Evolutionary conservation across 306 rosid species (phyloP).

Genomic region (Trifolium pratense): DNA sequence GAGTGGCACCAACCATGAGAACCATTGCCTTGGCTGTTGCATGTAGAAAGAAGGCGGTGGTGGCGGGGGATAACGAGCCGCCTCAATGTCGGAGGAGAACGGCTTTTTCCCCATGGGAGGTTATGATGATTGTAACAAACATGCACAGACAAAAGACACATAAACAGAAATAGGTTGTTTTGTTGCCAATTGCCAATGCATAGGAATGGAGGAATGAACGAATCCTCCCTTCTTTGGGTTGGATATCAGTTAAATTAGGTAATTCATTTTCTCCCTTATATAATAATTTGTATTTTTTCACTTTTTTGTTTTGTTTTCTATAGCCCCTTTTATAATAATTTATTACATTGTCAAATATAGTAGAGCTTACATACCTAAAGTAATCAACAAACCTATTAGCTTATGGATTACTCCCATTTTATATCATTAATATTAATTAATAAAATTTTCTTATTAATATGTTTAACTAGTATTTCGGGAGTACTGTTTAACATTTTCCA

Average conservation of each 20-base stretch:
- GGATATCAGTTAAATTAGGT: conserved; percentile 56
- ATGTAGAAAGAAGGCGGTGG: conserved; percentile 52
- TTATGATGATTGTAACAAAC: conserved; percentile 20
- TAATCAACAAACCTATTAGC: no score
- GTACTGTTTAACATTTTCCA: no score
- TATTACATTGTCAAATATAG: neutral
- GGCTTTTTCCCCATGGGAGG: conserved; percentile 64
- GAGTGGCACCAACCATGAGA: conserved; percentile 75
- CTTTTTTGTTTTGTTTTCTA: neutral
- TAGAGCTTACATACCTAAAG: neutral
- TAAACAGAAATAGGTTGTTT: conserved; percentile 25
- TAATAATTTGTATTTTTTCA: neutral
- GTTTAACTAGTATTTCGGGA: no score
- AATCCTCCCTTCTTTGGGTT: conserved; percentile 34
- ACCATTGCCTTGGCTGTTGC: conserved; percentile 58
- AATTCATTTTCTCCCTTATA: conserved; percentile 51
- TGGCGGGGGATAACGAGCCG: conserved; percentile 48
- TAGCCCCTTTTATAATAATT: neutral
- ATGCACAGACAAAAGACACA: conserved; percentile 15
- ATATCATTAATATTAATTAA: no score
- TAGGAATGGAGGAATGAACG: conserved; percentile 26
- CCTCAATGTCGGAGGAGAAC: conserved; percentile 55
- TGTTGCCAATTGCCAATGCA: conserved; percentile 40
- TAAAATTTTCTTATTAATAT: no score
- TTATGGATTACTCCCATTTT: no score